Base-by-base conservation (phyloP, 805 yeast genomes). In the Kluyveromyces siamensis region DNA sequence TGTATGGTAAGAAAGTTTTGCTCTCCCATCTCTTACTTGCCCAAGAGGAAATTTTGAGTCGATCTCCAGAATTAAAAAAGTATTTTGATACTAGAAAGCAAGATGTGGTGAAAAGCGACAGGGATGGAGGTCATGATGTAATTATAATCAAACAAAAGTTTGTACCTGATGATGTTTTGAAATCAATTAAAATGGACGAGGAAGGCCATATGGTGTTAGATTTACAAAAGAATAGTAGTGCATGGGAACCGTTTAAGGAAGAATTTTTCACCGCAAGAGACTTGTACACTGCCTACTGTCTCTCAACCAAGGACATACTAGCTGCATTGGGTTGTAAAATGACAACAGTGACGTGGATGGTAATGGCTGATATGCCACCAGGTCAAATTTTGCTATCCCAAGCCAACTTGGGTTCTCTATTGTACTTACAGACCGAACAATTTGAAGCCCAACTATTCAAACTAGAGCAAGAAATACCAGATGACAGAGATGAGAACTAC, bases 201-300 rank as follows among this genome's bases (percentile, higher is more conserved):
- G 63, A 63, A 9, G 68, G 68, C 0, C 58, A 57, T 49, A 55
- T 64, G 62, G 56, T 60, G 16, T 48, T 61, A 53, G 57, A 69
- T 57, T 17, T 69, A 27, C 58, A 64, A 17, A 67, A 63, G 46
- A 68, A 72, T 58, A 76, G 72, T 38, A 75, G 73, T 45, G 77
- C 80, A 1, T 84, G 87, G 86, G 81, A 77, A 48, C 84, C 83
- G 2, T 89, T 86, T 62, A 71, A 81, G 37, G 87, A 84, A 49
- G 96, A 88, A 57, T 76, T 84, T 52, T 82, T 89, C 62, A 79
- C 81, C 48, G 83, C 87, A 1, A 73, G 91, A 65, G 96, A 89
- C 56, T 59, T 87, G 49, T 77, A 82, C 54, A 80, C 86, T 2
- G 88, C 93, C 2, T 70, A 81, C 38, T 83, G 85, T 52, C 66